phyloP scores from a whole-genome alignment of 192 early-diverging fungal genomes.

The Dissophora ornata region DNA sequence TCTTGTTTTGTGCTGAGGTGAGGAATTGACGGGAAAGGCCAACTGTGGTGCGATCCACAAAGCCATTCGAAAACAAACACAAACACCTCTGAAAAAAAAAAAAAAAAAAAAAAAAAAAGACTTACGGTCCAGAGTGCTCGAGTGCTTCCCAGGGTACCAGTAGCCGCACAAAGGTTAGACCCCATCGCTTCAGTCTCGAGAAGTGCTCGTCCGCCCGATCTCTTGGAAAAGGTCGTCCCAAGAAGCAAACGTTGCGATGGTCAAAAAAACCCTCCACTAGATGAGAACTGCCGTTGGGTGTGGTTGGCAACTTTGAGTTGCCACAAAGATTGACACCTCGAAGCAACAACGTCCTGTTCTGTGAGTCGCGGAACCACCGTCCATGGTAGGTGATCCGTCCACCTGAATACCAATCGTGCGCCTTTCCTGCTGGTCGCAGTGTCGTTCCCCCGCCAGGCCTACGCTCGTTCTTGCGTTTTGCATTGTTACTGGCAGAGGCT shows the following conservation, averaged over 20 bases:
- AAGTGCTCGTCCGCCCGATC: conserved; percentile 83
- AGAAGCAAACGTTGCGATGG: conserved; percentile 80
- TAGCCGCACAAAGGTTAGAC: conserved; percentile 81
- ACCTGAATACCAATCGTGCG: conserved; percentile 55
- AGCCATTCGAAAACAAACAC: too few relatives aligned
- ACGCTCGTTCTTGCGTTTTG: conserved; percentile 22
- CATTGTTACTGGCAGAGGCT: not conserved
- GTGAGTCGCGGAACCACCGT: conserved; percentile 64
- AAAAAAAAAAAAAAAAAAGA: conserved; percentile 3
- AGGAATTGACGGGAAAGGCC: too few relatives aligned
- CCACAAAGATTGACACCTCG: conserved; percentile 86
- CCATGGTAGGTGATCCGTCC: conserved; percentile 49
- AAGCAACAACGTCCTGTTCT: conserved; percentile 69
- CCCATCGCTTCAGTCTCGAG: conserved; percentile 76
- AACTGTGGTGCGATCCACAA: too few relatives aligned
- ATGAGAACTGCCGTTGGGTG: conserved; percentile 74
- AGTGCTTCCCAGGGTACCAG: conserved; percentile 87
- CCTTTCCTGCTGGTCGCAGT: conserved; percentile 40
- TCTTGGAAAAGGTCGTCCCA: conserved; percentile 82
- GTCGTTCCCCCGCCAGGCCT: conserved; percentile 24
- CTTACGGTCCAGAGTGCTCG: conserved; percentile 79
- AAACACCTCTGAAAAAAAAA: too few relatives aligned
- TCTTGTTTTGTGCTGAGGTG: too few relatives aligned
- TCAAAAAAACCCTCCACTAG: conserved; percentile 73
- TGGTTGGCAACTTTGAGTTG: conserved; percentile 79